These are phyloP conservation scores for Starmerella etchellsii DNA, from an alignment of 805 yeast species.

Conservation along the genomic window DNA sequence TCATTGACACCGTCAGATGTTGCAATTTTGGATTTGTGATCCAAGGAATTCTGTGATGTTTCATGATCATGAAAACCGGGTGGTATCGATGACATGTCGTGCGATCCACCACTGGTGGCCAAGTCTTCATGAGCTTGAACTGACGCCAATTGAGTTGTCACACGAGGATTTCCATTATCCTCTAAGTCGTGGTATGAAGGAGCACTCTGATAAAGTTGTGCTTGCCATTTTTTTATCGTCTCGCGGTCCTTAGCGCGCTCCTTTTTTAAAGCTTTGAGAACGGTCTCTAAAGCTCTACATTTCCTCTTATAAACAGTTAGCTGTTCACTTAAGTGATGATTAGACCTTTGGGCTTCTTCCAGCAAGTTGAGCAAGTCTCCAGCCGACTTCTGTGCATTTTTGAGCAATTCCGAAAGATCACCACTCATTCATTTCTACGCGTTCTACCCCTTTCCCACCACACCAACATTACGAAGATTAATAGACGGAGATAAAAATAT, in stretches of 20 bases:
- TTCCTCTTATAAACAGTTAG: background rate
- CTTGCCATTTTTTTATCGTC: slow-evolving; percentile 7
- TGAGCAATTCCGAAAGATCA: background rate
- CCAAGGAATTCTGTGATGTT: too few species aligned
- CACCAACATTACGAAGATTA: too few species aligned
- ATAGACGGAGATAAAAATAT: too few species aligned
- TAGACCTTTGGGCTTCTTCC: background rate
- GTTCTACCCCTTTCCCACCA: too few species aligned
- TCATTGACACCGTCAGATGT: background rate
- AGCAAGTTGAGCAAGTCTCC: background rate
- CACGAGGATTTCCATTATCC: too few species aligned
- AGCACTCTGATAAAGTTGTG: too few species aligned
- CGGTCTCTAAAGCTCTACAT: slow-evolving; percentile 4
- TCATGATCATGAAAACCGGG: background rate
- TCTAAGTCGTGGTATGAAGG: too few species aligned
- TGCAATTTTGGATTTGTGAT: too few species aligned
- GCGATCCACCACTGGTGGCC: background rate
- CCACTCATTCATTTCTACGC: background rate
- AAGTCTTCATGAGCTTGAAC: background rate
- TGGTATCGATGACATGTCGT: too few species aligned
- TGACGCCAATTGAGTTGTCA: too few species aligned
- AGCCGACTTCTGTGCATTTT: background rate
- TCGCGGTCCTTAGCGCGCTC: slow-evolving; percentile 8
- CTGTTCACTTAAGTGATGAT: background rate
- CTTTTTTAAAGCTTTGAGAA: background rate